phyloP scores from a whole-genome alignment of 225 moss, liverwort and hornwort genomes.

The Polytrichum formosum region DNA sequence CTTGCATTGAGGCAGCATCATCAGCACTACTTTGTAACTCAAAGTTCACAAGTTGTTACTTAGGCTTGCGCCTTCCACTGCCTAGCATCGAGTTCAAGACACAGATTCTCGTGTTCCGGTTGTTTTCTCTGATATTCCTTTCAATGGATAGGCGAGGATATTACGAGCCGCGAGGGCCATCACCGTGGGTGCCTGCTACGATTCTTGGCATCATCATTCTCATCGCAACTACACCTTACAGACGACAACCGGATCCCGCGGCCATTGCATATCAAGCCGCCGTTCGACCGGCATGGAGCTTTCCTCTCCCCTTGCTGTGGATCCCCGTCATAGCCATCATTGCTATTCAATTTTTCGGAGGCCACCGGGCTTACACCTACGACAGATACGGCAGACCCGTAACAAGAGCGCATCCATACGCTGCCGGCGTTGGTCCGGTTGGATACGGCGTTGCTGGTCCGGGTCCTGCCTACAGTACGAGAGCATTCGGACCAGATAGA shows the following conservation, averaged over 20 bases:
- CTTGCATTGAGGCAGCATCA: background rate
- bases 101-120: background rate
- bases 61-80: too few species aligned
- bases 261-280: conserved; percentile 35
- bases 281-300: background rate
- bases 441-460: conserved; percentile 7
- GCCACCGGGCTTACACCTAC: conserved; percentile 8
- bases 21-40: too few species aligned
- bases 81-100: too few species aligned
- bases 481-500: background rate
- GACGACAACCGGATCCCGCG: conserved; percentile 14
- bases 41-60: too few species aligned
- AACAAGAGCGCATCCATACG: conserved; percentile 11
- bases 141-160: conserved; percentile 29
- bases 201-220: conserved; percentile 39
- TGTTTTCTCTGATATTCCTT: too few species aligned
- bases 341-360: conserved; percentile 27
- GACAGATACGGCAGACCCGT: conserved; percentile 17
- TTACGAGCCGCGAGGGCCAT: conserved; percentile 40
- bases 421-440: conserved; percentile 4
- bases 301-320: conserved; percentile 41
- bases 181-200: conserved; percentile 40
- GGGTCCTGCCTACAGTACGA: conserved; percentile 11
- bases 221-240: conserved; percentile 33
- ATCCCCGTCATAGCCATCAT: conserved; percentile 31